Conservation (phyloP, 2,329 filamentous ascomycete genomes). For the Talaromyces sp. region DNA sequence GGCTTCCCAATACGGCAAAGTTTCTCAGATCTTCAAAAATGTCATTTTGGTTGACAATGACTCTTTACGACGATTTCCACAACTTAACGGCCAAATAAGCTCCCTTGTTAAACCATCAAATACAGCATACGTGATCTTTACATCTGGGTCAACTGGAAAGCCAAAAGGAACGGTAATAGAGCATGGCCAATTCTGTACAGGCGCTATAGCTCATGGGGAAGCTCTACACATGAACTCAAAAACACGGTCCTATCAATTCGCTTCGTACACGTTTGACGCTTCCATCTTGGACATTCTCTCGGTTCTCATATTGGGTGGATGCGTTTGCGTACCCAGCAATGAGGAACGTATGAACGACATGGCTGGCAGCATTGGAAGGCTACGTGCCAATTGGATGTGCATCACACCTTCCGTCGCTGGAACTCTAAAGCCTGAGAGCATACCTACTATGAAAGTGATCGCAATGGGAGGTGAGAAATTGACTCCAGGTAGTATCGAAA, state of each 20-base stretch:
- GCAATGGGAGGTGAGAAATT: slow-evolving; percentile 42
- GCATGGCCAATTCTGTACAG: slow-evolving; percentile 53
- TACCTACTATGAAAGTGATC: slow-evolving; percentile 41
- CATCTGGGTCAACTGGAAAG: slow-evolving; percentile 51
- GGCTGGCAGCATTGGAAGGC: slow-evolving; percentile 28
- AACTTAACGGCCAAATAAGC: neutral
- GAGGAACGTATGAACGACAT: slow-evolving; percentile 47
- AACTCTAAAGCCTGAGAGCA: slow-evolving; percentile 37
- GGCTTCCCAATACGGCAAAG: slow-evolving; percentile 21
- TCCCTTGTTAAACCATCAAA: slow-evolving; percentile 19
- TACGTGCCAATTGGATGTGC: slow-evolving; percentile 46
- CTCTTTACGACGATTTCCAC: slow-evolving; percentile 21
- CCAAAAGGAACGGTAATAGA: slow-evolving; percentile 59
- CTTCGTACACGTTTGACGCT: slow-evolving; percentile 52
- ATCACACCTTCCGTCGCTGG: slow-evolving; percentile 56
- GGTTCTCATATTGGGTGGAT: slow-evolving; percentile 52
- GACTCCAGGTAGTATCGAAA: slow-evolving; percentile 35
- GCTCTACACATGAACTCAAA: slow-evolving; percentile 44
- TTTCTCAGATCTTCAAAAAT: slow-evolving; percentile 21
- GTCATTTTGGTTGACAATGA: slow-evolving; percentile 23
- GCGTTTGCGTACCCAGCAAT: slow-evolving; percentile 53
- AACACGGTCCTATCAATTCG: slow-evolving; percentile 56
- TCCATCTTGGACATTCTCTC: slow-evolving; percentile 51
- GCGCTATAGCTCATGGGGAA: slow-evolving; percentile 46
- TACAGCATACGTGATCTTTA: slow-evolving; percentile 57